phyloP scores from a whole-genome alignment of 2,329 filamentous ascomycete species.

The Macroventuria anomochaeta region DNA sequence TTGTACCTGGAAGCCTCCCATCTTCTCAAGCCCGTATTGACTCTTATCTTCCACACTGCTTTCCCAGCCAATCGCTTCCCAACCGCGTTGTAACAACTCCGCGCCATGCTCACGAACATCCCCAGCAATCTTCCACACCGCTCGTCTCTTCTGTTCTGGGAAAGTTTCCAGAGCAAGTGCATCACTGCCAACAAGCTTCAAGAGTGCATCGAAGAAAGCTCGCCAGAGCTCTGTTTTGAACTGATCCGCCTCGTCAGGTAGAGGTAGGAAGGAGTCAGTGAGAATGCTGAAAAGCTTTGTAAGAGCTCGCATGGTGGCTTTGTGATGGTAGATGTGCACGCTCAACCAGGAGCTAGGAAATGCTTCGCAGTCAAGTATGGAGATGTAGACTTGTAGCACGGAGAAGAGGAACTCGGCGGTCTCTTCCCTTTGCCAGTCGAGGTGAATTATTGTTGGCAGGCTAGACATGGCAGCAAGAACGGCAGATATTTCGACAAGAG shows the following conservation, averaged over 20 bases:
- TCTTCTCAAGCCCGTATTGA: constrained; percentile 78
- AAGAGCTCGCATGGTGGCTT: constrained; percentile 83
- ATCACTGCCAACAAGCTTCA: constrained; percentile 88
- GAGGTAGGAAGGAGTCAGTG: constrained; percentile 81
- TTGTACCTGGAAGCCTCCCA: constrained; percentile 97
- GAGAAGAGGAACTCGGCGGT: constrained; percentile 77
- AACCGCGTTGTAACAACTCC: constrained; percentile 80
- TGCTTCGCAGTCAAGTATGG: constrained; percentile 85
- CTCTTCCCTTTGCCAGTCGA: constrained; percentile 77
- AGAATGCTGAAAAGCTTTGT: constrained; percentile 82
- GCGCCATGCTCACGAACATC: constrained; percentile 93
- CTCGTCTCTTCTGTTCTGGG: constrained; percentile 92
- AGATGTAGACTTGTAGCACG: constrained; percentile 83
- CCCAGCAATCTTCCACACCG: constrained; percentile 98
- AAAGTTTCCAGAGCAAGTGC: constrained; percentile 92
- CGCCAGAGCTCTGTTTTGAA: constrained; percentile 97
- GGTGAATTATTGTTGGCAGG: constrained; percentile 74
- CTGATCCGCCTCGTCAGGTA: constrained; percentile 86
- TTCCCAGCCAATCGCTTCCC: constrained; percentile 98
- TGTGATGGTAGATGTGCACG: constrained; percentile 90
- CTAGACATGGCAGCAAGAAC: constrained; percentile 83
- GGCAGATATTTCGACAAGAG: constrained; percentile 85
- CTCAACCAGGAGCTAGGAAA: constrained; percentile 92
- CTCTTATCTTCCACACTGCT: constrained; percentile 78
- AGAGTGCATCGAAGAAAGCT: constrained; percentile 84